Evolutionary conservation across 495 filamentous ascomycete genomes (phyloP).

Genomic region (Daldinia decipiens): DNA sequence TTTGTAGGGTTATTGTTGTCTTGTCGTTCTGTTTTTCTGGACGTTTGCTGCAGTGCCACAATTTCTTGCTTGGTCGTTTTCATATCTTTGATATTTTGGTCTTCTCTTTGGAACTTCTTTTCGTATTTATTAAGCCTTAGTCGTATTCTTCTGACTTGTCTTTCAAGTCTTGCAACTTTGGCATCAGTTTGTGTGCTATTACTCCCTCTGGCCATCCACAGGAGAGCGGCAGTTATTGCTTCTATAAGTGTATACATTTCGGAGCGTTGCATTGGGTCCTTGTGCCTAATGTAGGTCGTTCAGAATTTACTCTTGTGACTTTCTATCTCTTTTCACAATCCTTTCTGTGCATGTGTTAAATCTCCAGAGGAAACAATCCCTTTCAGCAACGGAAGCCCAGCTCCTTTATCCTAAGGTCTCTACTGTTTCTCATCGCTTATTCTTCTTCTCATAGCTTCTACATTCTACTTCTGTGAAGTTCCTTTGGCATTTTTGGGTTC

Average conservation of each 20-base stretch:
- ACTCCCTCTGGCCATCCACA: slow-evolving; percentile 2
- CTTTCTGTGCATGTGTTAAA: too few species aligned
- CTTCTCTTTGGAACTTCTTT: neutral
- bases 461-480: slow-evolving; percentile 9
- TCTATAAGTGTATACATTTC: slow-evolving; percentile 21
- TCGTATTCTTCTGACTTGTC: neutral
- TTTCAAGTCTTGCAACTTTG: neutral
- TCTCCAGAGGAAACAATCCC: too few species aligned
- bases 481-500: neutral
- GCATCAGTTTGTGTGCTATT: neutral
- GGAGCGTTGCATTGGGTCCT: neutral
- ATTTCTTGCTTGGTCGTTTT: neutral
- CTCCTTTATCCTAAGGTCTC: slow-evolving; percentile 29
- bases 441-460: slow-evolving; percentile 16
- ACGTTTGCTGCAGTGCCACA: neutral
- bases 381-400: neutral
- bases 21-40: neutral
- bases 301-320: neutral
- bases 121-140: neutral
- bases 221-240: slow-evolving; percentile 3
- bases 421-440: neutral
- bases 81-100: neutral
- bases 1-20: neutral
- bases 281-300: neutral
- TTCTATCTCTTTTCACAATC: too few species aligned